Conservation (phyloP, 148 eudicot species). For the Drosera capensis region DNA sequence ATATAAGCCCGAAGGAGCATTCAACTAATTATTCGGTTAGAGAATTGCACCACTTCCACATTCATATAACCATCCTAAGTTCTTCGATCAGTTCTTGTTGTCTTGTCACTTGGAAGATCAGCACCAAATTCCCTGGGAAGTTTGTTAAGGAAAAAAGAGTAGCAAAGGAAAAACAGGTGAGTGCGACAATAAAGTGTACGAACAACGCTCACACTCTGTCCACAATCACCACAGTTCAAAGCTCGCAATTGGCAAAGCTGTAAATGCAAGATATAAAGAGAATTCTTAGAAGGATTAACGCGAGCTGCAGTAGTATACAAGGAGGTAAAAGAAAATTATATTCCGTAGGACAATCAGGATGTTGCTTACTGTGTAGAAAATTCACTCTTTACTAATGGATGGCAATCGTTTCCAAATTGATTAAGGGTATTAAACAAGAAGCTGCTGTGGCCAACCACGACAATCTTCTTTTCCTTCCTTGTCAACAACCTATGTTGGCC, state of each 20-base stretch:
- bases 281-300: background rate
- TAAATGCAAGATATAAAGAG: background rate
- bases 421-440: constrained; percentile 29
- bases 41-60: background rate
- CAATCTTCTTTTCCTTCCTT: constrained; percentile 51
- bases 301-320: background rate
- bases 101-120: constrained; percentile 38
- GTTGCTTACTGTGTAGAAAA: constrained; percentile 29
- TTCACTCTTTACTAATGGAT: constrained; percentile 27
- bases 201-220: constrained; percentile 46
- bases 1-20: no score
- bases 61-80: background rate
- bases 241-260: constrained; percentile 86
- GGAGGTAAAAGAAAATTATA: background rate
- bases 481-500: constrained; percentile 64
- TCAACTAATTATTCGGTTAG: no score
- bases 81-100: no score
- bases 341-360: background rate
- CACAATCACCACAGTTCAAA: constrained; percentile 64
- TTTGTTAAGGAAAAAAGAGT: constrained; percentile 21
- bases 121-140: constrained; percentile 45
- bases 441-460: constrained; percentile 45
- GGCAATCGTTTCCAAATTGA: constrained; percentile 40
- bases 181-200: background rate
- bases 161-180: background rate